Evolutionary conservation across 139 green algal species (phyloP), one percentile per base, ranked within the genome.

Genomic region (Tetradesmus obliquus): DNA sequence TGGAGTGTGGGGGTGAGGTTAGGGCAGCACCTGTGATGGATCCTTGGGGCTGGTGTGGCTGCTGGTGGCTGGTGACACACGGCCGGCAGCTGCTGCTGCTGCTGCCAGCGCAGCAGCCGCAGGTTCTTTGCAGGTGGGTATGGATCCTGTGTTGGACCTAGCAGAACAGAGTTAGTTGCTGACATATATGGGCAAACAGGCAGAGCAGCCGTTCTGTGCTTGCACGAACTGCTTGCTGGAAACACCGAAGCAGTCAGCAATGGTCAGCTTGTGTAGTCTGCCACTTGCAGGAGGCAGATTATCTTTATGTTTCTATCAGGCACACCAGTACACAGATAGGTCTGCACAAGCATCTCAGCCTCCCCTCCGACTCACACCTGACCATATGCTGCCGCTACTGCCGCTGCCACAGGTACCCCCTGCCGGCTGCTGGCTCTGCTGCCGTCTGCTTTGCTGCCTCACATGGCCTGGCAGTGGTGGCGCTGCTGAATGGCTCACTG

Each of bases 11-110:
- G n/a, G 93, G 91, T 51, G 91, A 86, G 51, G 62, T 94, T 5
- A 53, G 90, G 15, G 87, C 88, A 20, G 54, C 91, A 2, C 91
- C 93, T 6, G 90, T 24, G 1, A 51, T 17, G 2, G 94, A 95
- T 79, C 94, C 94, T 19, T 95, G 94, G 93, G 5, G 1, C 9
- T 95, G 94, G 93, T 9, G 2, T 4, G 91, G 92, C 17, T 53
- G 20, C 54, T 92, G 89, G 62, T 92, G 89, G 89, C 10, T 93
- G 84, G 57, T 90, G 24, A 93, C 82, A 2, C 93, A 95, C 51
- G 87, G 62, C 15, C 71, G 79, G 72, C 51, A 90, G 80, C 91
- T 95, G 66, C 45, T 94, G 57, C 81, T 90, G 45, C 58, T 91
- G n/a, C 0, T 45, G 82, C 80, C 87, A 2, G 84, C n/a, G n/a